Percentiles rank a stretch among this genome's conserved stretches.
phyloP scores from a whole-genome alignment of 495 filamentous ascomycete species.

The Penicillium antarcticum region DNA sequence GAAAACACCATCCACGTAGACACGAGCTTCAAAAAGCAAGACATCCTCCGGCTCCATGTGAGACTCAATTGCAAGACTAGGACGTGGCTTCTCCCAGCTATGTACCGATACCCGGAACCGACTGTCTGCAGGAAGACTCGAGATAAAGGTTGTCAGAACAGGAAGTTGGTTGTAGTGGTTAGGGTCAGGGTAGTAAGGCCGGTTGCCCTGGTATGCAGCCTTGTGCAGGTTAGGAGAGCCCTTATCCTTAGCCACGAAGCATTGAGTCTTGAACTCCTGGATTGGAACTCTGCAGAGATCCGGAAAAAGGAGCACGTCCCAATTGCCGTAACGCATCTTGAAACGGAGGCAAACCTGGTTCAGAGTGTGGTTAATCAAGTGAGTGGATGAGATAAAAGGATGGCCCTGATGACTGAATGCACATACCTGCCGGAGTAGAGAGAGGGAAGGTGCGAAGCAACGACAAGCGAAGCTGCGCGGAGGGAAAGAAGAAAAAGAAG shows the following conservation, averaged over 20 bases:
- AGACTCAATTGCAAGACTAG: constrained; percentile 57
- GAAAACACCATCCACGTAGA: constrained; percentile 68
- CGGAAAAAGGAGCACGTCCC: constrained; percentile 84
- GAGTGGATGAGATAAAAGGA: constrained; percentile 18
- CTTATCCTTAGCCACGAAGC: constrained; percentile 68
- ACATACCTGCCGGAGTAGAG: too few relatives aligned
- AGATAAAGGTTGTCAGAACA: constrained; percentile 73
- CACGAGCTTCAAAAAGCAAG: constrained; percentile 63
- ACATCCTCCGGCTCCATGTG: constrained; percentile 59
- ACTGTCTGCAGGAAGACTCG: constrained; percentile 56
- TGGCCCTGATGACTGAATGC: too few relatives aligned
- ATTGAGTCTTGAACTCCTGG: constrained; percentile 84
- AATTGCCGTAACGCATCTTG: constrained; percentile 77
- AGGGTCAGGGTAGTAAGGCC: constrained; percentile 24
- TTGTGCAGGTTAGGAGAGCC: constrained; percentile 37
- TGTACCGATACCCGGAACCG: constrained; percentile 79
- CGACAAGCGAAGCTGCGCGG: too few relatives aligned
- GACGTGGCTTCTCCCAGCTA: constrained; percentile 67
- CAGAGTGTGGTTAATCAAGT: constrained; percentile 1
- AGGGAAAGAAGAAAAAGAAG: too few relatives aligned
- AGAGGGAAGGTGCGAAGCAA: too few relatives aligned
- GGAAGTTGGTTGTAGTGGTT: constrained; percentile 52
- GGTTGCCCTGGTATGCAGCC: constrained; percentile 24
- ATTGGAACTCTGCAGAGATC: constrained; percentile 60
- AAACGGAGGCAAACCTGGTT: neutral